Evolutionary conservation across 2,329 filamentous ascomycete genomes (phyloP).

Genomic region (Thermoascus crustaceus): DNA sequence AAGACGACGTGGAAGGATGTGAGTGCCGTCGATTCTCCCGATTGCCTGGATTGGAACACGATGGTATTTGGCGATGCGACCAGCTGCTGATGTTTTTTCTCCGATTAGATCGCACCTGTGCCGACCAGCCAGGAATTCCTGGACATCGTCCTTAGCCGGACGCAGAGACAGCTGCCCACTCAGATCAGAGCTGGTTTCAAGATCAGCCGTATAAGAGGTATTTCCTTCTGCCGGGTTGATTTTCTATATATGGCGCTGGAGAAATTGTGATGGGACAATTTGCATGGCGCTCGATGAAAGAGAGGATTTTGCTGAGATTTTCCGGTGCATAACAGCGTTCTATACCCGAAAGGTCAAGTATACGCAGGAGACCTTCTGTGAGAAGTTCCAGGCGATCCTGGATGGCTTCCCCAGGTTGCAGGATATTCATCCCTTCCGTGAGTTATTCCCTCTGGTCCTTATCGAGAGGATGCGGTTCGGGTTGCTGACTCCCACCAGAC

Average conservation of each 20-base stretch:
- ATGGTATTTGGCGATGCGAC: no score
- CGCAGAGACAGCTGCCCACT: slow-evolving; percentile 84
- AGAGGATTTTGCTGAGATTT: slow-evolving; percentile 18
- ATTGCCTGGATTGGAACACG: neutral
- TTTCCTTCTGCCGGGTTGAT: slow-evolving; percentile 5
- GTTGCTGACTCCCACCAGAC: slow-evolving; percentile 33
- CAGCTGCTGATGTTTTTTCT: slow-evolving; percentile 26
- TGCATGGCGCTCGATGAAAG: neutral
- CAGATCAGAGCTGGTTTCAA: slow-evolving; percentile 95
- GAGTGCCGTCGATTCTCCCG: slow-evolving; percentile 12
- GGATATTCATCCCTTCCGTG: slow-evolving; percentile 93
- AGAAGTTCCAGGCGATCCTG: slow-evolving; percentile 85
- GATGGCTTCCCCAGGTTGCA: slow-evolving; percentile 86
- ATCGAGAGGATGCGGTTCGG: slow-evolving; percentile 12
- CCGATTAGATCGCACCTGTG: slow-evolving; percentile 63
- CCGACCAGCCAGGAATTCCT: slow-evolving; percentile 93
- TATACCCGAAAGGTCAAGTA: slow-evolving; percentile 98
- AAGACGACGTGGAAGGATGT: slow-evolving; percentile 55
- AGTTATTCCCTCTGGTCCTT: slow-evolving; percentile 22
- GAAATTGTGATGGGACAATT: neutral
- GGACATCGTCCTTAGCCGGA: slow-evolving; percentile 91
- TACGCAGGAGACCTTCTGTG: slow-evolving; percentile 90
- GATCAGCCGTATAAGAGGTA: slow-evolving; percentile 77
- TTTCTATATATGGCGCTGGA: no score
- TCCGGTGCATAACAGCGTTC: slow-evolving; percentile 51